Evolutionary conservation across 257 asterid species (phyloP), one percentile per base, ranked within the genome.

Genomic region (Fraxinus anomala): DNA sequence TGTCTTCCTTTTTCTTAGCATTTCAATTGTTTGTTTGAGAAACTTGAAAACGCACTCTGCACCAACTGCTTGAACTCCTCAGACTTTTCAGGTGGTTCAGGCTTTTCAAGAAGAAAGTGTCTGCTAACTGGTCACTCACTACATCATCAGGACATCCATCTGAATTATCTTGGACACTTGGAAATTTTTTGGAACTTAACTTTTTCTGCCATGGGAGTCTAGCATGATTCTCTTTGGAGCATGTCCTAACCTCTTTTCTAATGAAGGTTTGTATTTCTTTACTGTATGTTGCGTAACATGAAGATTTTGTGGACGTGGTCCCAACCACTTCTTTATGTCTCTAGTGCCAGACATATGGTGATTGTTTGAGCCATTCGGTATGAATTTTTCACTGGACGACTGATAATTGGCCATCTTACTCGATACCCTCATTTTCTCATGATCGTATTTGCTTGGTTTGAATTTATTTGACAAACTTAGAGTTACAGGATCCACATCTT

Each of bases 11-110:
- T 86, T 86, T 26, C 78, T 82, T 12, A 82, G 85, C n/a, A 87
- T 87, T 82, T 87, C 93, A 74, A 85, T 85, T 75, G 86, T 82
- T 81, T 84, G 89, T 80, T 91, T 90, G 76, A 90, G 86, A 86
- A 85, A 87, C 85, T 88, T 92, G 87, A 86, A 87, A 89, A 90
- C 24, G 86, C 86, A 14, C 79, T 88, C 31, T 76, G 86, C 85
- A 90, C 87, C 89, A 88, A 81, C 81, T 88, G 93, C 89, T 88
- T 89, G 83, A 92, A 90, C 36, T 90, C 94, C 83, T 85, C 85
- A 6, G 92, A 89, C 76, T 87, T 87, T 82, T 92, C 96, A 47
- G 87, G 85, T 34, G 92, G 94, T 82, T 90, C 94, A 23, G 82
- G 65, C 76, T 85, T 86, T 80, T 80, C 75, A 69, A 56, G 77